Percentiles rank a stretch among this genome's conserved stretches.
phyloP scores from a whole-genome alignment of 2,329 filamentous ascomycete genomes.

The Coniella lustricola region DNA sequence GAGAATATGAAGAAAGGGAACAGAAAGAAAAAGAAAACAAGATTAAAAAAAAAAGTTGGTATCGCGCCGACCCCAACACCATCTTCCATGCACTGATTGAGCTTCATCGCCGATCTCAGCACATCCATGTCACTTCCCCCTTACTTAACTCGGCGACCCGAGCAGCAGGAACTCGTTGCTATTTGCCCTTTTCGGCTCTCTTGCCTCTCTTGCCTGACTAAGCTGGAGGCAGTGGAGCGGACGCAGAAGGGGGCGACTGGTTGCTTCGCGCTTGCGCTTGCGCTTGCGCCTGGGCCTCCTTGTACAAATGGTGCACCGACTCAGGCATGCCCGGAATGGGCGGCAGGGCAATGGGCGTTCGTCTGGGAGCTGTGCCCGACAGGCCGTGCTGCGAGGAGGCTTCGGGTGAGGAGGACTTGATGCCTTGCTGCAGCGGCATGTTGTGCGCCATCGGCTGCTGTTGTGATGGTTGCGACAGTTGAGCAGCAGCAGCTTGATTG shows the following conservation, averaged over 20 bases:
- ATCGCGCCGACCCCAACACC: no score
- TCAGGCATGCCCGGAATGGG: constrained; percentile 15
- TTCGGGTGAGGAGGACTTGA: neutral
- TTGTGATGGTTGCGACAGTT: constrained; percentile 3
- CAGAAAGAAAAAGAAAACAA: no score
- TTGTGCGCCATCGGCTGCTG: constrained; percentile 3
- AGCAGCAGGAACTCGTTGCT: no score
- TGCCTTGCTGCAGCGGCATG: neutral
- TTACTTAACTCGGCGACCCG: no score
- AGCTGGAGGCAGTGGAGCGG: neutral
- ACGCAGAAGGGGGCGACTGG: constrained; percentile 2
- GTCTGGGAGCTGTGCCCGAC: neutral
- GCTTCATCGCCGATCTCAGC: no score
- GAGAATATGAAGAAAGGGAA: no score
- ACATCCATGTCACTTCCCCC: no score
- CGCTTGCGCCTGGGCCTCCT: constrained; percentile 12
- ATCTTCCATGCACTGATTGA: no score
- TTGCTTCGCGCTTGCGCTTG: constrained; percentile 9
- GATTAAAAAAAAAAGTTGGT: no score
- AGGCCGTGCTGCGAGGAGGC: neutral
- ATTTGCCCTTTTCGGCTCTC: no score
- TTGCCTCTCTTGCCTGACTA: no score
- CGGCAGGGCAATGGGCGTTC: constrained; percentile 14
- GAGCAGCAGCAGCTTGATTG: constrained; percentile 2
- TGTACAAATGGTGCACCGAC: constrained; percentile 15